These are phyloP conservation scores for Neoascochyta sp. DNA, from an alignment of 2,329 filamentous ascomycete genomes.

Conservation along the genomic window DNA sequence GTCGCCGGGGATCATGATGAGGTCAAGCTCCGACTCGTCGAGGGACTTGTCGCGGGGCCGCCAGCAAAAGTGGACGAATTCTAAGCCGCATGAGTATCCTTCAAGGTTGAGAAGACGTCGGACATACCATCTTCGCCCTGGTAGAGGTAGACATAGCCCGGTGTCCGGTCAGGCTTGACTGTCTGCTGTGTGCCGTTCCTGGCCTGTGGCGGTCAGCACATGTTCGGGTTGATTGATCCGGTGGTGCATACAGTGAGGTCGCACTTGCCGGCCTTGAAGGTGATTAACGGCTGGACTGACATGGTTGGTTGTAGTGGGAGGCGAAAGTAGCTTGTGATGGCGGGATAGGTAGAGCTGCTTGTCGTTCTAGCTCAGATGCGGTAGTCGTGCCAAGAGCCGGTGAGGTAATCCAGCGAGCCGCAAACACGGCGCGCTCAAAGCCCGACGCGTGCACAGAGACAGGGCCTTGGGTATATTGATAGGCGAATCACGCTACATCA, in stretches of 20 bases:
- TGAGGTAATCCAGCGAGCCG: slow-evolving; percentile 6
- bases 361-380: slow-evolving; percentile 4
- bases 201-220: slow-evolving; percentile 20
- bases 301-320: slow-evolving; percentile 47
- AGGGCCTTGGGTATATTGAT: too few relatives aligned
- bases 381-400: slow-evolving; percentile 8
- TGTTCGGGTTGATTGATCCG: neutral
- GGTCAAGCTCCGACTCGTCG: slow-evolving; percentile 74
- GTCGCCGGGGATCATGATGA: slow-evolving; percentile 90
- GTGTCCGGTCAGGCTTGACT: slow-evolving; percentile 67
- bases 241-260: slow-evolving; percentile 67
- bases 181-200: slow-evolving; percentile 44
- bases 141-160: slow-evolving; percentile 90
- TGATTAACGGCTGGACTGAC: slow-evolving; percentile 83
- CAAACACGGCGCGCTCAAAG: too few relatives aligned
- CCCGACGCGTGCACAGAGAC: too few relatives aligned
- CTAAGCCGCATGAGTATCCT: slow-evolving; percentile 43
- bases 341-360: slow-evolving; percentile 18
- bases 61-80: slow-evolving; percentile 97
- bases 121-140: slow-evolving; percentile 70
- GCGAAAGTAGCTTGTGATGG: slow-evolving; percentile 11
- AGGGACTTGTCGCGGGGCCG: slow-evolving; percentile 69
- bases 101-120: neutral
- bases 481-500: too few relatives aligned
- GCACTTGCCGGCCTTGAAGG: slow-evolving; percentile 93